phyloP scores from a whole-genome alignment of 352 stramenopile species.

The Globisporangium parvum region DNA sequence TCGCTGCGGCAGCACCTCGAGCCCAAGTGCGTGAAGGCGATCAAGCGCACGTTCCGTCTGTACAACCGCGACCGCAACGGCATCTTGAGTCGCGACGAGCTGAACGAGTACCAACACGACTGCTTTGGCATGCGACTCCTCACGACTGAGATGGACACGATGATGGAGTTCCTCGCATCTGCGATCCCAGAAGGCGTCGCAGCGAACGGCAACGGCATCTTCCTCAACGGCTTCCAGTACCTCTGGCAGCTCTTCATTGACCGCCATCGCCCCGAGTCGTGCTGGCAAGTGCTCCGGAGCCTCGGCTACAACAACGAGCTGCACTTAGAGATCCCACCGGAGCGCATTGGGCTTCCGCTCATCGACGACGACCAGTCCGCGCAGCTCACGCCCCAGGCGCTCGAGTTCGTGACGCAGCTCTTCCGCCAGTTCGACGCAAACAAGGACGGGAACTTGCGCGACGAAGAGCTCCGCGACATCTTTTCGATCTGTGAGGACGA shows the following conservation, averaged over 20 bases:
- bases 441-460: constrained; percentile 66
- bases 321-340: constrained; percentile 63
- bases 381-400: constrained; percentile 57
- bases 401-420: constrained; percentile 68
- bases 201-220: constrained; percentile 56
- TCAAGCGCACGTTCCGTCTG: constrained; percentile 84
- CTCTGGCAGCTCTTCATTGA: constrained; percentile 88
- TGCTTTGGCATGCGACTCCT: constrained; percentile 84
- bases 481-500: constrained; percentile 82
- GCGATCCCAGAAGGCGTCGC: constrained; percentile 62
- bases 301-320: constrained; percentile 82
- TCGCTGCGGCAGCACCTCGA: constrained; percentile 49
- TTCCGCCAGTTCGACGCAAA: constrained; percentile 82
- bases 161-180: constrained; percentile 76
- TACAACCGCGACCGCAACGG: constrained; percentile 81
- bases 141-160: constrained; percentile 76
- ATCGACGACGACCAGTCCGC: constrained; percentile 73
- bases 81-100: constrained; percentile 75
- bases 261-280: constrained; percentile 82
- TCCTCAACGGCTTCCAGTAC: constrained; percentile 75
- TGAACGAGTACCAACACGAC: constrained; percentile 87
- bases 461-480: constrained; percentile 67
- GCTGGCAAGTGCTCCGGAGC: constrained; percentile 80
- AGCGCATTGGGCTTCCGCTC: constrained; percentile 45
- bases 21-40: constrained; percentile 75